phyloP scores from a whole-genome alignment of 2,329 filamentous ascomycete species.

The Cordyceps pruinosa region DNA sequence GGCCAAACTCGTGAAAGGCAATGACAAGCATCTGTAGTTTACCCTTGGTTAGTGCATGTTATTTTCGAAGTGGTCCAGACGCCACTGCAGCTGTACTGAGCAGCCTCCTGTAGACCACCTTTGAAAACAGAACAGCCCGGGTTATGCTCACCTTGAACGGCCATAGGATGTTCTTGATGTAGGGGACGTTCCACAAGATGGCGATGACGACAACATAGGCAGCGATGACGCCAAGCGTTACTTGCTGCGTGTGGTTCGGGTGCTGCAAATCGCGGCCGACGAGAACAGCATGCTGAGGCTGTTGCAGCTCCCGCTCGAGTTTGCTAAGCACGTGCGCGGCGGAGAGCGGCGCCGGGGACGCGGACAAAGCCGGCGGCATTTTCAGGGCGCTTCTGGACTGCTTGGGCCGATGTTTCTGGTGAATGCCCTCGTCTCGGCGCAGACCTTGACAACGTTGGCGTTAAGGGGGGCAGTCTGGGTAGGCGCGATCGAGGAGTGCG shows the following conservation, averaged over 20 bases:
- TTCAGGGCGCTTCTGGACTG: background rate
- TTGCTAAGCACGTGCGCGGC: background rate
- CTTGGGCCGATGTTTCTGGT: background rate
- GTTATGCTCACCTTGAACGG: conserved; percentile 61
- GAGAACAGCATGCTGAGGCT: conserved; percentile 23
- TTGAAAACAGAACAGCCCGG: background rate
- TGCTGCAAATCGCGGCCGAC: conserved; percentile 45
- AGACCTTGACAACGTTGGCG: background rate
- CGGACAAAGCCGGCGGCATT: background rate
- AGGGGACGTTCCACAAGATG: conserved; percentile 72
- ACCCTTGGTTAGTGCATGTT: background rate
- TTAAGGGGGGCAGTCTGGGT: background rate
- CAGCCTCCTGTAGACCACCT: too few relatives aligned
- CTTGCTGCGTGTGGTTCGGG: conserved; percentile 60
- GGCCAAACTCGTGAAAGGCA: conserved; percentile 74
- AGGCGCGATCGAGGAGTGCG: background rate
- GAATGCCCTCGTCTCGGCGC: background rate
- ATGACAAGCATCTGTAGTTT: conserved; percentile 67
- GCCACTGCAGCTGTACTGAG: too few relatives aligned
- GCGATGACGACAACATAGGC: conserved; percentile 68
- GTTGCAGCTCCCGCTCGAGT: background rate
- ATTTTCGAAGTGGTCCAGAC: background rate
- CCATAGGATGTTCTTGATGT: conserved; percentile 68
- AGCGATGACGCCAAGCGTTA: conserved; percentile 65
- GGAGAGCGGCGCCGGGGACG: background rate